These are phyloP conservation scores for Fibroporia radiculosa DNA, from an alignment of 768 basidiomycete species.

Conservation along the genomic window DNA sequence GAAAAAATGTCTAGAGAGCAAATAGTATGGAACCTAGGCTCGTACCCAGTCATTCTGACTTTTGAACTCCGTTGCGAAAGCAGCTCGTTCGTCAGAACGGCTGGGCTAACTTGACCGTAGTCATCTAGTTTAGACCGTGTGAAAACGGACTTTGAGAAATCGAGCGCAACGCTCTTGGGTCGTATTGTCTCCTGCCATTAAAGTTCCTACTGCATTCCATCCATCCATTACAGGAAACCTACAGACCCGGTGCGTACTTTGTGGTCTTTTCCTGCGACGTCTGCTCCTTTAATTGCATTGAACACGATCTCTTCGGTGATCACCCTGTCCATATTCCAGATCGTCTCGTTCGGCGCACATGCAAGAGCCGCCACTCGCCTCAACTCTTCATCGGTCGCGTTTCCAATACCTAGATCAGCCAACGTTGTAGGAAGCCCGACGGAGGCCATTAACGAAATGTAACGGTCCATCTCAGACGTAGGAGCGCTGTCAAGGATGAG, in stretches of 20 bases:
- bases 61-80: too few relatives aligned
- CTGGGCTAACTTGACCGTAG: too few relatives aligned
- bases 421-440: conserved; percentile 24
- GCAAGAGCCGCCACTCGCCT: conserved; percentile 20
- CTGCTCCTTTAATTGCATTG: conserved; percentile 22
- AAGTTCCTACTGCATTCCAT: too few relatives aligned
- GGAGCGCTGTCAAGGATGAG: conserved; percentile 20
- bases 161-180: too few relatives aligned
- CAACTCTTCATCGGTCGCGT: conserved; percentile 22
- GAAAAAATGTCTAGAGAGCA: too few relatives aligned
- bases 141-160: too few relatives aligned
- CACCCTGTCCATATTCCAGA: conserved; percentile 24
- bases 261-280: conserved; percentile 19
- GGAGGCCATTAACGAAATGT: conserved; percentile 23
- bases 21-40: too few relatives aligned
- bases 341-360: conserved; percentile 22
- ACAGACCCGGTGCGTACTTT: conserved; percentile 2
- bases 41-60: too few relatives aligned
- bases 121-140: too few relatives aligned
- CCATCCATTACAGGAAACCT: too few relatives aligned
- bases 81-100: too few relatives aligned
- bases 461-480: conserved; percentile 20
- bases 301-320: conserved; percentile 22
- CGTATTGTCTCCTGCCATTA: too few relatives aligned
- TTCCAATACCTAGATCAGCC: conserved; percentile 21